These are phyloP conservation scores for Peniophora sp. DNA, from an alignment of 1,284 basidiomycete species.

Conservation along the genomic window DNA sequence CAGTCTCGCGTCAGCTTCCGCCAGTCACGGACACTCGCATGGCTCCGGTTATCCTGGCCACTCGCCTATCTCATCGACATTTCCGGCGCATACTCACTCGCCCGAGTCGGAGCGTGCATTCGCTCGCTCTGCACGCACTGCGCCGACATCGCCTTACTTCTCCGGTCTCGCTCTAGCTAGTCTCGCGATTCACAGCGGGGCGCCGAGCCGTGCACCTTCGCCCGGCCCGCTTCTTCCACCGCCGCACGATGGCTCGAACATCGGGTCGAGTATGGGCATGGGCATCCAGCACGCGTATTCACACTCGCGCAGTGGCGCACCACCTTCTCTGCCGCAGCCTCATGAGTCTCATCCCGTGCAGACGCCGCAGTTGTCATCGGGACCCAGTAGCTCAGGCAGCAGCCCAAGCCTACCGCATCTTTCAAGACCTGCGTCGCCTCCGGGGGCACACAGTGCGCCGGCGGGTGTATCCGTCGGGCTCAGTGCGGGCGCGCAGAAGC, in stretches of 20 bases:
- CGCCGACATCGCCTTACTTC: conserved; percentile 71
- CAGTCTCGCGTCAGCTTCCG: no score
- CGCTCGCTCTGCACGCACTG: conserved; percentile 18
- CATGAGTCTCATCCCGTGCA: conserved; percentile 20
- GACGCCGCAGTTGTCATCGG: conserved; percentile 55
- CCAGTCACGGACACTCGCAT: no score
- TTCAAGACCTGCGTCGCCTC: conserved; percentile 41
- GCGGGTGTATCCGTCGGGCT: background rate
- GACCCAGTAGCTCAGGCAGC: conserved; percentile 49
- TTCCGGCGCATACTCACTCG: conserved; percentile 4
- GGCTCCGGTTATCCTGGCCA: no score
- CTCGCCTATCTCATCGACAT: background rate
- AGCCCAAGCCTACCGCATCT: conserved; percentile 39
- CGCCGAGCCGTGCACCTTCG: conserved; percentile 58
- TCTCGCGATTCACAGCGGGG: conserved; percentile 61
- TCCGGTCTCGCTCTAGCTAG: conserved; percentile 75
- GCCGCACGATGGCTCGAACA: conserved; percentile 13
- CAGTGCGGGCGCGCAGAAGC: conserved; percentile 34
- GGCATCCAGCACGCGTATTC: conserved; percentile 9
- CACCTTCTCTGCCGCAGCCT: conserved; percentile 14
- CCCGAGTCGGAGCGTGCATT: conserved; percentile 1
- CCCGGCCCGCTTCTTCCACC: conserved; percentile 47
- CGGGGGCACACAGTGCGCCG: conserved; percentile 12
- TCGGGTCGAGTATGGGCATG: conserved; percentile 7
- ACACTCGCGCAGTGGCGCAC: conserved; percentile 7